These are phyloP conservation scores for Nakazawaea wickerhamii DNA, from an alignment of 805 yeast species.

Conservation along the genomic window DNA sequence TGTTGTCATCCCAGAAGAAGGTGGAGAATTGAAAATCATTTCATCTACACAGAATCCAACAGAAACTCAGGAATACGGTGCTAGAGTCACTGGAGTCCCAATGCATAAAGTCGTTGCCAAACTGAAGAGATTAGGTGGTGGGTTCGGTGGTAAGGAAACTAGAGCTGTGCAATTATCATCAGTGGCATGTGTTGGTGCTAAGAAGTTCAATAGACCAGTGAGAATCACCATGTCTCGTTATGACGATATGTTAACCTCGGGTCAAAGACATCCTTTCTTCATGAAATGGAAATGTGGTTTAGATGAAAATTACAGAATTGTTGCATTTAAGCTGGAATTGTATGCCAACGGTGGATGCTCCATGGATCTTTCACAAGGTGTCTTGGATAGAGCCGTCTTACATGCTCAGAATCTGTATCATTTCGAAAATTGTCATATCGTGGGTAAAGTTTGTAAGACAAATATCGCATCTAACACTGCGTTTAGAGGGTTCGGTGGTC, in stretches of 20 bases:
- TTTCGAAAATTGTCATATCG: constrained; percentile 34
- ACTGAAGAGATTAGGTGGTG: constrained; percentile 43
- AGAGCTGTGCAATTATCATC: constrained; percentile 34
- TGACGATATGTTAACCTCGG: constrained; percentile 41
- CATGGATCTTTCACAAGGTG: constrained; percentile 43
- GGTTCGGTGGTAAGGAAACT: constrained; percentile 46
- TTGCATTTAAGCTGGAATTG: constrained; percentile 31
- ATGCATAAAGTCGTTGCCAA: constrained; percentile 33
- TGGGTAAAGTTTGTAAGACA: constrained; percentile 36
- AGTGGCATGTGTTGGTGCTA: constrained; percentile 36
- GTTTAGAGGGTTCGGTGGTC: constrained; percentile 45
- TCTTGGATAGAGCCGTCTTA: constrained; percentile 40
- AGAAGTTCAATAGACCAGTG: constrained; percentile 36
- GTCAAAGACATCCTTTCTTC: constrained; percentile 44
- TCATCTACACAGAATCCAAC: constrained; percentile 40
- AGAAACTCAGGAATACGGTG: constrained; percentile 38
- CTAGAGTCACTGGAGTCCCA: constrained; percentile 38
- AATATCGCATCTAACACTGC: constrained; percentile 45
- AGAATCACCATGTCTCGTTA: constrained; percentile 34
- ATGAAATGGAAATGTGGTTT: constrained; percentile 37
- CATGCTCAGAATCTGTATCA: constrained; percentile 39
- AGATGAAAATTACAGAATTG: constrained; percentile 35
- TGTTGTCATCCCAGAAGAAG: constrained; percentile 40
- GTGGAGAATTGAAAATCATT: constrained; percentile 38
- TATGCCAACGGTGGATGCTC: constrained; percentile 46